A percentile compares a stretch with the other conserved stretches of the same genome.
Evolutionary conservation across 2,329 filamentous ascomycete species (phyloP).

Genomic region (Zymoseptoria pseudotritici): DNA sequence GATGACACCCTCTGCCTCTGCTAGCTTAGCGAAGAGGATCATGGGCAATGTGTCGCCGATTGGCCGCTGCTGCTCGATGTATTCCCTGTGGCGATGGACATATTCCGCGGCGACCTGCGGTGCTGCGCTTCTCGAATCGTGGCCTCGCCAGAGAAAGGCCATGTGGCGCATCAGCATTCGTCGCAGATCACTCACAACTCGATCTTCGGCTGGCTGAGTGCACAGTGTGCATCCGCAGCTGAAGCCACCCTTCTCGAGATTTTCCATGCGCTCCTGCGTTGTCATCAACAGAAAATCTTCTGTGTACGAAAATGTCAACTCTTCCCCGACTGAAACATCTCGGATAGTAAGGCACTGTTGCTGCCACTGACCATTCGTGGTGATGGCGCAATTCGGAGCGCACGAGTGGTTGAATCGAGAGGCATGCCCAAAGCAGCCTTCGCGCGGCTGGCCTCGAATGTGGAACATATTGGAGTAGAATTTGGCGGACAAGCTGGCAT

Average conservation of each 20-base stretch:
- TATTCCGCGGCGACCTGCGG: background rate
- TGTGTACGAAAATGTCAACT: constrained; percentile 1
- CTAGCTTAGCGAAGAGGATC: constrained; percentile 2
- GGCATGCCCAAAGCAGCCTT: background rate
- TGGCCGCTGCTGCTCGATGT: background rate
- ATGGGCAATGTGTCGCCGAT: background rate
- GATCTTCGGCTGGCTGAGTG: background rate
- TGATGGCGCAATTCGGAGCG: background rate
- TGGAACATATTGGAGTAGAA: background rate
- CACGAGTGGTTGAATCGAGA: constrained; percentile 1
- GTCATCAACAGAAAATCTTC: background rate
- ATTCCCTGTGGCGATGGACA: background rate
- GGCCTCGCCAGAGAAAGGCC: background rate
- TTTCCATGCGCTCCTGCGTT: background rate
- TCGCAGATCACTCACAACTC: constrained; percentile 1
- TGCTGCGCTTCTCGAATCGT: background rate
- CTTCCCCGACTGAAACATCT: background rate
- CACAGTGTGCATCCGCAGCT: constrained; percentile 1
- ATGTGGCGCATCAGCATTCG: background rate
- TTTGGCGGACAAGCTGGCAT: background rate
- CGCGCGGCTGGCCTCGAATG: background rate
- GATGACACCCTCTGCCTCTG: constrained; percentile 1
- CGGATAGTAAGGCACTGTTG: background rate
- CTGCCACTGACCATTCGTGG: background rate
- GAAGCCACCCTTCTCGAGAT: background rate